Percentiles rank a stretch among this genome's conserved stretches.
These are phyloP conservation scores for Leucosporidium yakuticum DNA, from an alignment of 768 basidiomycete genomes.

Conservation along the genomic window DNA sequence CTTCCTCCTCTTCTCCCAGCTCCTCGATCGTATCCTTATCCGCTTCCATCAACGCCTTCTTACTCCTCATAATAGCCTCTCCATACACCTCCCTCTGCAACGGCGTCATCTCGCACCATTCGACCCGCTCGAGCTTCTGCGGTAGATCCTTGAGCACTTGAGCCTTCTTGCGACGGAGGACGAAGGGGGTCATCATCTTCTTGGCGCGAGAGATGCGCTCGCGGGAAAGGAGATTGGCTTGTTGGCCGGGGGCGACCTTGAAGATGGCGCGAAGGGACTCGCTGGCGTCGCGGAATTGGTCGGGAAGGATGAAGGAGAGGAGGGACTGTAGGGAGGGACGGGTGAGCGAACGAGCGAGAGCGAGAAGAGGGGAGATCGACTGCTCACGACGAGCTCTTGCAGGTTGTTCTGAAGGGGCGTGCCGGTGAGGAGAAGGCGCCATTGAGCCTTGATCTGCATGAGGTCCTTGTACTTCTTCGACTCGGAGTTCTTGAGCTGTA, in stretches of 20 bases:
- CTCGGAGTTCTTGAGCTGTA: conserved; percentile 87
- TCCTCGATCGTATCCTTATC: conserved; percentile 39
- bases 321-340: conserved; percentile 61
- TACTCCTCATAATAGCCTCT: conserved; percentile 75
- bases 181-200: conserved; percentile 99
- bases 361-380: conserved; percentile 22
- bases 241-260: conserved; percentile 82
- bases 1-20: conserved; percentile 42
- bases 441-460: conserved; percentile 73
- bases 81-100: conserved; percentile 76
- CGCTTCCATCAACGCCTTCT: conserved; percentile 65
- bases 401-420: conserved; percentile 72
- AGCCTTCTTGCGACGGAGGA: conserved; percentile 91
- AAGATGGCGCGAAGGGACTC: conserved; percentile 85
- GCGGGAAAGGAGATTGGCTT: conserved; percentile 77
- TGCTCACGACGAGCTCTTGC: conserved; percentile 47
- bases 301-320: conserved; percentile 94
- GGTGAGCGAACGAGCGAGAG: neutral
- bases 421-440: conserved; percentile 88
- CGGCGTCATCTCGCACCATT: conserved; percentile 88
- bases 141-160: conserved; percentile 93
- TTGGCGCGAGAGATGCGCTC: conserved; percentile 91
- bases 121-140: conserved; percentile 82
- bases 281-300: conserved; percentile 71
- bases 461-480: conserved; percentile 92